Conservation (phyloP, 78 protist genomes). For the Pelomyxa schiedti region DNA sequence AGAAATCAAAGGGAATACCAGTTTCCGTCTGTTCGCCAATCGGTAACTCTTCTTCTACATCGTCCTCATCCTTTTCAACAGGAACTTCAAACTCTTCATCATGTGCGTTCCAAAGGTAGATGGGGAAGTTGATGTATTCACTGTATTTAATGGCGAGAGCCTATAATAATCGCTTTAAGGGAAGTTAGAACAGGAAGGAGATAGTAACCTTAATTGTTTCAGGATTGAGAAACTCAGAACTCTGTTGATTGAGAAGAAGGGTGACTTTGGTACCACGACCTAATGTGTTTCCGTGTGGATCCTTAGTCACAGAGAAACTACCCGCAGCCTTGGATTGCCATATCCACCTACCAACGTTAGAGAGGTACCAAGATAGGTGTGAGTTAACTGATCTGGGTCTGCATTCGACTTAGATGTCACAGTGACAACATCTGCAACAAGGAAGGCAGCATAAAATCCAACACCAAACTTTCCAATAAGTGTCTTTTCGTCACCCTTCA, state of each 20-base stretch:
- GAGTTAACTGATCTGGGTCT: no score
- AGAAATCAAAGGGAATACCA: no score
- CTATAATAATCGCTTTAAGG: no score
- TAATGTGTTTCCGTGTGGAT: conserved; percentile 77
- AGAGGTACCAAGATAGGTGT: no score
- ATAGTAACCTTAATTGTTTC: no score
- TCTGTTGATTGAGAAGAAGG: conserved; percentile 79
- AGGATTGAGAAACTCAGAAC: no score
- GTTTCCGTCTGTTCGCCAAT: no score
- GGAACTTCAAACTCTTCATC: conserved; percentile 29
- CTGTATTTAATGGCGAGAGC: conserved; percentile 73
- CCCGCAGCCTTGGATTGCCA: conserved; percentile 85
- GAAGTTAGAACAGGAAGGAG: no score
- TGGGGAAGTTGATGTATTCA: conserved; percentile 93
- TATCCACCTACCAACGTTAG: conserved; percentile 80
- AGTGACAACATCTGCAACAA: conserved; percentile 91
- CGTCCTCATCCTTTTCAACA: conserved; percentile 41
- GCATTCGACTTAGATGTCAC: conserved; percentile 87
- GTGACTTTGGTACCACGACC: conserved; percentile 88
- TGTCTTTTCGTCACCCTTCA: conserved; percentile 4
- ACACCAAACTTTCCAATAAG: conserved; percentile 99
- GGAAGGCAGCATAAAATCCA: conserved; percentile 98
- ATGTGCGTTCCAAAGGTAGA: conserved; percentile 64
- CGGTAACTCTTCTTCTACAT: no score
- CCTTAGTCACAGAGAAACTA: conserved; percentile 68